Conservation (phyloP, 2,329 filamentous ascomycete species). For the Tolypocladium tundrense region DNA sequence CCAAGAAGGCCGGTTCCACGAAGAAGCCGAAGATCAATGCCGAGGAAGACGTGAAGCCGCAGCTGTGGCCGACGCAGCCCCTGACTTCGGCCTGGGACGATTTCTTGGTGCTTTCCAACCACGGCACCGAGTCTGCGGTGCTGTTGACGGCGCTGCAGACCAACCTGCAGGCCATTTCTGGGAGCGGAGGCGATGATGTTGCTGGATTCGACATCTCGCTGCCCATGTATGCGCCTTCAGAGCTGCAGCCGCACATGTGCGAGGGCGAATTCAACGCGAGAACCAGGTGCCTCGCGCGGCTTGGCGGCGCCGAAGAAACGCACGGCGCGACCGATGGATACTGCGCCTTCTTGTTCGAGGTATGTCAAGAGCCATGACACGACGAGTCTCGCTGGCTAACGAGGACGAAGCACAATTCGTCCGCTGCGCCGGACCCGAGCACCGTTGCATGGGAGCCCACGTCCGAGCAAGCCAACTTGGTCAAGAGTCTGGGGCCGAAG, state of each 20-base stretch:
- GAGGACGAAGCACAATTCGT: slow-evolving; percentile 31
- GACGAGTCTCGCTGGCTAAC: neutral
- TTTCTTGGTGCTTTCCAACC: slow-evolving; percentile 27
- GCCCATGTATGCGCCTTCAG: slow-evolving; percentile 25
- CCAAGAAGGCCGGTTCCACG: slow-evolving; percentile 28
- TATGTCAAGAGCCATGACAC: slow-evolving; percentile 15
- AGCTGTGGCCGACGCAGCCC: slow-evolving; percentile 27
- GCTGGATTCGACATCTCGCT: slow-evolving; percentile 26
- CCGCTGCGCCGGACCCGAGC: slow-evolving; percentile 27
- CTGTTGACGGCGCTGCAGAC: slow-evolving; percentile 36
- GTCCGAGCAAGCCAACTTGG: slow-evolving; percentile 20
- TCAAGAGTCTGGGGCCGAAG: slow-evolving; percentile 33
- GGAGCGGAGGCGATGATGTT: slow-evolving; percentile 12
- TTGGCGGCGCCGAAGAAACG: slow-evolving; percentile 21
- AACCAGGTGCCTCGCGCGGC: slow-evolving; percentile 33
- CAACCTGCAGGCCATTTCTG: slow-evolving; percentile 24
- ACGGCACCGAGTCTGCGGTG: slow-evolving; percentile 24
- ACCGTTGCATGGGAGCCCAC: slow-evolving; percentile 26
- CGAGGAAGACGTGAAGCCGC: slow-evolving; percentile 13
- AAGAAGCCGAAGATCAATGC: slow-evolving; percentile 19
- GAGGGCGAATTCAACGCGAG: slow-evolving; percentile 29
- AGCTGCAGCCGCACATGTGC: slow-evolving; percentile 23
- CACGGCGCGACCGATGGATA: slow-evolving; percentile 26
- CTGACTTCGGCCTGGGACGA: slow-evolving; percentile 42
- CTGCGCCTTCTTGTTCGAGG: slow-evolving; percentile 45